Evolutionary conservation across 2,329 filamentous ascomycete genomes (phyloP).

Genomic region (Botrytis deweyae): DNA sequence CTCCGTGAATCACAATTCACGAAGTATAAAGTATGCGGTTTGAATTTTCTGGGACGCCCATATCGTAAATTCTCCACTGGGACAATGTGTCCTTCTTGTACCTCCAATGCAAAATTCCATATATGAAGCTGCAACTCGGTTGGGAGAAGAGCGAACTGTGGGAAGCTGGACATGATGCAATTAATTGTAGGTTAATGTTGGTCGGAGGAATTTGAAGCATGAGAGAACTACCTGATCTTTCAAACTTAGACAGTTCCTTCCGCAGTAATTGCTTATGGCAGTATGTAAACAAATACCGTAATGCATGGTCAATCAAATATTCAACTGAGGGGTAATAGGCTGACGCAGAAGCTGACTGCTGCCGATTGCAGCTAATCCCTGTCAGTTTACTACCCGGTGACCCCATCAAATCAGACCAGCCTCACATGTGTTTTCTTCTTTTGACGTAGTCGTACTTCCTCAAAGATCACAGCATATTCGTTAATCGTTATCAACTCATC

Average conservation of each 20-base stretch:
- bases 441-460: background rate
- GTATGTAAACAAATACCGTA: background rate
- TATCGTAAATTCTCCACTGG: background rate
- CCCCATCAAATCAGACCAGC: background rate
- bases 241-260: background rate
- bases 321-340: background rate
- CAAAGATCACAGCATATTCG: background rate
- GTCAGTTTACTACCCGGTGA: background rate
- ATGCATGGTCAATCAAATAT: background rate
- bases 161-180: slow-evolving; percentile 7
- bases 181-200: no score
- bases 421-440: background rate
- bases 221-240: background rate
- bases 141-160: background rate
- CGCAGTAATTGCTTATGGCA: background rate
- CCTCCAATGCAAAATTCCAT: slow-evolving; percentile 1
- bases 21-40: slow-evolving; percentile 6
- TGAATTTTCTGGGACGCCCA: background rate
- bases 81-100: background rate
- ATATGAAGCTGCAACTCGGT: background rate
- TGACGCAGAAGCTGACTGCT: background rate
- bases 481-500: background rate
- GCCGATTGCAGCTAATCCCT: background rate
- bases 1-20: slow-evolving; percentile 11
- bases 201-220: background rate